phyloP scores from a whole-genome alignment of 306 rosid genomes.

The Dicorynia guianensis region DNA sequence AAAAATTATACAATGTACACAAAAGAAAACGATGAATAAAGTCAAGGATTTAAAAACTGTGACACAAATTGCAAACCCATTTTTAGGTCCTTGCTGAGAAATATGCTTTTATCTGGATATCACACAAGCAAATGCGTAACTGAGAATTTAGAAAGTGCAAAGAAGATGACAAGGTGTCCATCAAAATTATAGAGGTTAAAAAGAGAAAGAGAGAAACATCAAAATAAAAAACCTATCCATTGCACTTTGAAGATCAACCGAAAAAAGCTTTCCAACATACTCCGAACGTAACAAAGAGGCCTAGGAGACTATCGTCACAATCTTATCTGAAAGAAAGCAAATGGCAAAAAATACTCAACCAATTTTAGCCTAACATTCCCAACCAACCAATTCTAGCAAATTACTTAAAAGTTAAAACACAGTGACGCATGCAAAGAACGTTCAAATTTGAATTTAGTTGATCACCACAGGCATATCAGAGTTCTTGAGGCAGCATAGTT shows the following conservation, averaged over 20 bases:
- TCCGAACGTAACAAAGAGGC: background rate
- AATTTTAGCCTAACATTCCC: constrained; percentile 1
- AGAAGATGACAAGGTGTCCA: constrained; percentile 11
- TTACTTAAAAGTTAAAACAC: constrained; percentile 7
- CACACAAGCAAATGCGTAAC: background rate
- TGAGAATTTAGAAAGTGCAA: background rate
- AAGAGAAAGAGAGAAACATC: background rate
- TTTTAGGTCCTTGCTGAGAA: constrained; percentile 14
- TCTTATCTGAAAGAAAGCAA: constrained; percentile 9
- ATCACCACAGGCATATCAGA: background rate
- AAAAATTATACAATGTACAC: background rate
- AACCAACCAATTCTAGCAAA: constrained; percentile 24
- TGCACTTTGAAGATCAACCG: background rate
- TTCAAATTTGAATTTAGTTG: constrained; percentile 2
- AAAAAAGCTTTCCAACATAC: background rate
- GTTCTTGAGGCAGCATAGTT: background rate
- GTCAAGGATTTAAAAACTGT: background rate
- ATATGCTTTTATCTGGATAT: background rate
- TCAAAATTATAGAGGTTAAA: background rate
- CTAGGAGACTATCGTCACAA: constrained; percentile 3
- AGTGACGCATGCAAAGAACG: background rate
- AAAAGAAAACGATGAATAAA: background rate
- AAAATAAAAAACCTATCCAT: background rate
- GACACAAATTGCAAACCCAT: constrained; percentile 1
- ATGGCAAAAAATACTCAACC: background rate